These are phyloP conservation scores for Strigomonas culicis DNA, from an alignment of 208 protist species.

Conservation along the genomic window DNA sequence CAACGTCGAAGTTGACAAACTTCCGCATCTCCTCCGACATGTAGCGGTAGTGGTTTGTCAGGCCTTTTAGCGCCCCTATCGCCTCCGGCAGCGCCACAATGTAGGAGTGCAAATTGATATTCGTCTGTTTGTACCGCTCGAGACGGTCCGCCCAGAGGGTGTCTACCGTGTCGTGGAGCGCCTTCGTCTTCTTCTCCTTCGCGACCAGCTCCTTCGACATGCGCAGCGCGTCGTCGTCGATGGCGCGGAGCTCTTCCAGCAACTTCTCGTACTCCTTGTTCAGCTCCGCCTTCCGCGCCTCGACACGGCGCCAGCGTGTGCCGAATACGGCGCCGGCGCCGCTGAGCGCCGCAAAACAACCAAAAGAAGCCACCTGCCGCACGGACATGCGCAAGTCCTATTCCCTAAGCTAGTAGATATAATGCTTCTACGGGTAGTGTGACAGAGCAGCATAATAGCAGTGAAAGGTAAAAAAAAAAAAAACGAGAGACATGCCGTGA, in stretches of 20 bases:
- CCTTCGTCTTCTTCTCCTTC: constrained; percentile 30
- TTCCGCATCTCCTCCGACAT: constrained; percentile 71
- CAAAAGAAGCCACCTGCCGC: constrained; percentile 24
- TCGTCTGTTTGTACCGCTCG: constrained; percentile 57
- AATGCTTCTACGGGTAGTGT: neutral
- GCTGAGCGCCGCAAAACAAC: constrained; percentile 28
- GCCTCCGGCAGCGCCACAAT: constrained; percentile 69
- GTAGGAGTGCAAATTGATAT: constrained; percentile 61
- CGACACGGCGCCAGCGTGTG: constrained; percentile 42
- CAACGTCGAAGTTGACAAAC: constrained; percentile 78
- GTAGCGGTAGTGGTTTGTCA: constrained; percentile 81
- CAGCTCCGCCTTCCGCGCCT: constrained; percentile 45
- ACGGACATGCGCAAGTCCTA: constrained; percentile 25
- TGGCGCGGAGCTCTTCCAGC: constrained; percentile 28
- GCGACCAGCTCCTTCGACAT: constrained; percentile 28
- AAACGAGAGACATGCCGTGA: neutral
- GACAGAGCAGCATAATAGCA: constrained; percentile 9
- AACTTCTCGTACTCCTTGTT: constrained; percentile 67
- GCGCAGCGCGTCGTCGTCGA: constrained; percentile 42
- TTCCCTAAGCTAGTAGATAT: too few species aligned
- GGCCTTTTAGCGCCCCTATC: constrained; percentile 53
- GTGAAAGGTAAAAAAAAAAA: constrained; percentile 17
- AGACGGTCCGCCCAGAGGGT: constrained; percentile 73
- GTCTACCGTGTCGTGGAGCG: constrained; percentile 57
- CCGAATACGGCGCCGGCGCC: constrained; percentile 29